Evolutionary conservation across 345 rosid species (phyloP).

Genomic region (Zanthoxylum bungeanum): DNA sequence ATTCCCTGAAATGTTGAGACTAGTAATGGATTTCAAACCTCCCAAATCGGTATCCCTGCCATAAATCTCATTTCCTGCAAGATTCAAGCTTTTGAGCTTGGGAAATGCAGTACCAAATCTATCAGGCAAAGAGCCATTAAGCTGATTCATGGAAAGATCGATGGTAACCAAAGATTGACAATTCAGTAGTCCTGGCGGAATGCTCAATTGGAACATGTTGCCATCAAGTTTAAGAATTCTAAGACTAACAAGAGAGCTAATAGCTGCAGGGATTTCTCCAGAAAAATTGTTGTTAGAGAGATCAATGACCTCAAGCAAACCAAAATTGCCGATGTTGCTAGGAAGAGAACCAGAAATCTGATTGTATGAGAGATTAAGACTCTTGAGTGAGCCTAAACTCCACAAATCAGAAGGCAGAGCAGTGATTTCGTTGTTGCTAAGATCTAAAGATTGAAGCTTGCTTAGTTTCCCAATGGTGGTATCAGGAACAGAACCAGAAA

Average conservation of each 20-base stretch:
- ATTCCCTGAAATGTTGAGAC: slow-evolving; percentile 70
- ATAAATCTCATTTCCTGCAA: slow-evolving; percentile 59
- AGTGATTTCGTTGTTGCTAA: slow-evolving; percentile 77
- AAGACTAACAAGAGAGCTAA: slow-evolving; percentile 54
- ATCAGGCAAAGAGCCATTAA: slow-evolving; percentile 67
- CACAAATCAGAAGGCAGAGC: slow-evolving; percentile 83
- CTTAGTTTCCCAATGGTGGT: slow-evolving; percentile 82
- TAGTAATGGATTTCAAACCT: slow-evolving; percentile 48
- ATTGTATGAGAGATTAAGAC: slow-evolving; percentile 71
- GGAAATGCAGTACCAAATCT: slow-evolving; percentile 78
- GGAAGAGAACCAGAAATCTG: slow-evolving; percentile 67
- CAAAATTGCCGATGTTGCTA: slow-evolving; percentile 82
- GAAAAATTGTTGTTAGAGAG: slow-evolving; percentile 66
- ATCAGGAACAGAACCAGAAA: slow-evolving; percentile 81
- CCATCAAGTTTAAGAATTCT: slow-evolving; percentile 55
- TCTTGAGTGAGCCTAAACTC: slow-evolving; percentile 69
- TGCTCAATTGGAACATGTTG: slow-evolving; percentile 55
- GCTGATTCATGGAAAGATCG: slow-evolving; percentile 72
- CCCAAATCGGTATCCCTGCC: slow-evolving; percentile 55
- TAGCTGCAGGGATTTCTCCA: slow-evolving; percentile 73
- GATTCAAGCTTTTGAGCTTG: slow-evolving; percentile 57
- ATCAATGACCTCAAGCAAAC: slow-evolving; percentile 63
- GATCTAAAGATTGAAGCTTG: slow-evolving; percentile 74
- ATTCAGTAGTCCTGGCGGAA: slow-evolving; percentile 53
- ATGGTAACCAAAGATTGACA: slow-evolving; percentile 53